Conservation (phyloP, 371 early-diverging fungal genomes). For the Mortierella sp. region DNA sequence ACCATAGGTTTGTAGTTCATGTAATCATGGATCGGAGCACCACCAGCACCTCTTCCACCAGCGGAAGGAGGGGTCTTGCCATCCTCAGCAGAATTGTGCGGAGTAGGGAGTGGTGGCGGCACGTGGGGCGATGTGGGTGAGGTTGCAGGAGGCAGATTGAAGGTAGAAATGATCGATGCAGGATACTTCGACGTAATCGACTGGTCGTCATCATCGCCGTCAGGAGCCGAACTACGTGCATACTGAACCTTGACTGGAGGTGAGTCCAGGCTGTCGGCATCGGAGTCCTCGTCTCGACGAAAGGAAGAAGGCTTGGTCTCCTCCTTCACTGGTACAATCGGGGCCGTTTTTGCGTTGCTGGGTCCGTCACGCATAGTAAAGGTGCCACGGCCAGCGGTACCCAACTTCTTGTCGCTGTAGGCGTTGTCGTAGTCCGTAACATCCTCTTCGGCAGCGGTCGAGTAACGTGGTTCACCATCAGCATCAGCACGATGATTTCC, state of each 20-base stretch:
- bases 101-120: constrained; percentile 30
- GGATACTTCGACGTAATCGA: constrained; percentile 30
- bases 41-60: not conserved
- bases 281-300: constrained; percentile 14
- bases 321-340: not conserved
- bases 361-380: not conserved
- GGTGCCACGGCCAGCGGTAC: not conserved
- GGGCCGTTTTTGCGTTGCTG: not conserved
- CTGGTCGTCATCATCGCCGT: constrained; percentile 17
- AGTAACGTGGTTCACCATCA: constrained; percentile 10
- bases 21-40: not conserved
- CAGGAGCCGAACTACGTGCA: constrained; percentile 15
- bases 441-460: constrained; percentile 12
- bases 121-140: constrained; percentile 30
- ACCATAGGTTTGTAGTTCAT: constrained; percentile 15
- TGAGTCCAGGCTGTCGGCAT: constrained; percentile 36
- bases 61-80: not conserved
- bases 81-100: not conserved
- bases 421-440: constrained; percentile 22
- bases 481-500: not conserved
- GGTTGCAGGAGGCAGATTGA: constrained; percentile 42
- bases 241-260: constrained; percentile 55
- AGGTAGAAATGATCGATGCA: constrained; percentile 44
- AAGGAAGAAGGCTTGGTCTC: not conserved
- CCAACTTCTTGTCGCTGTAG: constrained; percentile 3